Evolutionary conservation across 2,329 filamentous ascomycete species (phyloP).

Genomic region (Metarhizium guizhouense): DNA sequence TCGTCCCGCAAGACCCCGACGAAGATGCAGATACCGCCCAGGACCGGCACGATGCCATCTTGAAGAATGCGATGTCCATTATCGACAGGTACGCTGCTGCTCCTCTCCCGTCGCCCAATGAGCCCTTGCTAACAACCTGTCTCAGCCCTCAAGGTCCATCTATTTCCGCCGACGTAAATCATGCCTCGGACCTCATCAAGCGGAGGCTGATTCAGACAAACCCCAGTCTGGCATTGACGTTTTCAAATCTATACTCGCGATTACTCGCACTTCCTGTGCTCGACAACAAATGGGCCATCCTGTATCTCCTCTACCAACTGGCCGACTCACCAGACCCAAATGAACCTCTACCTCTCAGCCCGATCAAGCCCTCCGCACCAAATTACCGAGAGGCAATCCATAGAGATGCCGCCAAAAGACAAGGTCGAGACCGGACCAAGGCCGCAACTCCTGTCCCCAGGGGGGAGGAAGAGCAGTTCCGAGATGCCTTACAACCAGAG

Average conservation of each 20-base stretch:
- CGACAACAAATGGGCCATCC: constrained; percentile 92
- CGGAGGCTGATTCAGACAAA: constrained; percentile 74
- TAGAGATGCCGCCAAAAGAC: constrained; percentile 26
- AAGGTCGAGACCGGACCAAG: constrained; percentile 28
- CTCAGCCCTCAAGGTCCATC: constrained; percentile 40
- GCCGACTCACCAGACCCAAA: constrained; percentile 56
- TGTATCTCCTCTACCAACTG: constrained; percentile 82
- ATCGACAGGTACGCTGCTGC: constrained; percentile 36
- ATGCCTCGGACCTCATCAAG: constrained; percentile 89
- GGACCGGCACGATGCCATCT: constrained; percentile 56
- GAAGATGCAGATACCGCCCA: constrained; percentile 62
- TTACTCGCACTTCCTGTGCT: constrained; percentile 86
- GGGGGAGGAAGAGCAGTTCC: constrained; percentile 39
- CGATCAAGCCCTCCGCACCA: constrained; percentile 28
- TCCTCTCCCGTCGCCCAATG: not conserved
- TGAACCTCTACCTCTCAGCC: constrained; percentile 39
- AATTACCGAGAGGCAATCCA: constrained; percentile 29
- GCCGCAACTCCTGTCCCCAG: constrained; percentile 25
- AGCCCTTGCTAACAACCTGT: constrained; percentile 2
- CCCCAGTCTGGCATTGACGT: constrained; percentile 68
- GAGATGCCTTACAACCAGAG: constrained; percentile 45
- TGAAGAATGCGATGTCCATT: constrained; percentile 40
- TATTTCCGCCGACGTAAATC: constrained; percentile 68
- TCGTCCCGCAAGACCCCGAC: constrained; percentile 57
- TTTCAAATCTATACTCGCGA: constrained; percentile 84